Evolutionary conservation across 2,329 filamentous ascomycete genomes (phyloP), one percentile per base, ranked within the genome.

Genomic region (Lachnellula arida): DNA sequence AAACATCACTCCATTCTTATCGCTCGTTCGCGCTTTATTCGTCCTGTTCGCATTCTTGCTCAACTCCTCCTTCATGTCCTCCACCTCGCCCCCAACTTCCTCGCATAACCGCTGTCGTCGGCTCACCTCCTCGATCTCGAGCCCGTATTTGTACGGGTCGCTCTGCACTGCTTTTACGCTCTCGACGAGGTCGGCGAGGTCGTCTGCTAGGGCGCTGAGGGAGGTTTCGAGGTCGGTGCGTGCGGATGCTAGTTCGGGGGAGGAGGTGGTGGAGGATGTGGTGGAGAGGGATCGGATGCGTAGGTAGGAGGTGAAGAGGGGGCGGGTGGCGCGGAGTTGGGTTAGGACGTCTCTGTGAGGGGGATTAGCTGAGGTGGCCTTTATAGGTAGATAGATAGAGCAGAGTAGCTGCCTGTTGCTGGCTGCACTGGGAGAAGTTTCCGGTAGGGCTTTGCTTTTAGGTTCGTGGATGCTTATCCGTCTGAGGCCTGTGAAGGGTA

Each of bases 291-390:
- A 94, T 69, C 91, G 90, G 75, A 99, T 99, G 70, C 94, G 93
- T 44, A 96, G 82, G 77, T 96, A 99, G 15, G 92, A 97, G 61
- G 89, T 86, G 79, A 97, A 97, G 55, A 97, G 85, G 51, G 92
- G 87, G 9, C 93, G 87, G 52, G 90, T 88, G 14, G 84, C 84
- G 63, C 87, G 81, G 61, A 99, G 85, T 59, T 95, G 88, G 61
- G 85, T 77, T 63, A 96, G 86, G 64, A 97, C 90, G 75, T 99
- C 94, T 74, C 91, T 96, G 70, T 52, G 54, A 23, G 50, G 49
- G 49, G 42, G 49, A 46, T 59, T 58, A 47, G 35, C 23, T 28
- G 28, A 23, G 3, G 28, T 7, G 28, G 28, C 7, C 3, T 2
- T 28, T 28, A 1, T 28, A 28, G 28, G 28, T 28, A 28, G 28